phyloP scores from a whole-genome alignment of 2,329 filamentous ascomycete species.

The Microsporum canis region DNA sequence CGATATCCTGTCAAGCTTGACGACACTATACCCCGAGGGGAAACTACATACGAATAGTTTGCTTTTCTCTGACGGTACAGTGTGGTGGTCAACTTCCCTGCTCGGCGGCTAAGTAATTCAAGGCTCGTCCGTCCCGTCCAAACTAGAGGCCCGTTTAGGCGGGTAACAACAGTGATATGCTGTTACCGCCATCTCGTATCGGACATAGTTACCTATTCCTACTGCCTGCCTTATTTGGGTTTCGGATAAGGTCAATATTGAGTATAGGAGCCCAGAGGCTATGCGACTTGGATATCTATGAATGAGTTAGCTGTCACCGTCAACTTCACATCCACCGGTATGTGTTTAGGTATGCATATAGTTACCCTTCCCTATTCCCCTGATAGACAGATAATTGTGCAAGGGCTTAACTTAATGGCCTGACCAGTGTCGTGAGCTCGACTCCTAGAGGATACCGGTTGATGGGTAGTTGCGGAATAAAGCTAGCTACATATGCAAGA shows the following conservation, averaged over 20 bases:
- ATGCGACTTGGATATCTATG: too few species aligned
- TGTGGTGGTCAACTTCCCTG: background rate
- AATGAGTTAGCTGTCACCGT: too few species aligned
- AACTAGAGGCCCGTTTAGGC: background rate
- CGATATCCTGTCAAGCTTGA: background rate
- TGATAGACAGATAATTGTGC: background rate
- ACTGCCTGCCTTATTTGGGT: background rate
- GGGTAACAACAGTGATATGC: background rate
- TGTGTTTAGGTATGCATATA: background rate
- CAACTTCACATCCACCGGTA: too few species aligned
- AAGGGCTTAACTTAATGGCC: conserved; percentile 2
- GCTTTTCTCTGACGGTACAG: background rate
- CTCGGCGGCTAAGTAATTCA: background rate
- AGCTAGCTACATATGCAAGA: background rate
- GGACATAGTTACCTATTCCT: background rate
- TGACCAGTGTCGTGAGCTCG: background rate
- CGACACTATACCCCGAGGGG: background rate
- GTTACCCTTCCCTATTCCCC: background rate
- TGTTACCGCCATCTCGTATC: background rate
- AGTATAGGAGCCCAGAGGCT: background rate
- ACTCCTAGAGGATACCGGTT: conserved; percentile 2
- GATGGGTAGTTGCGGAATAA: conserved; percentile 2
- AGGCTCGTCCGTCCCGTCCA: background rate
- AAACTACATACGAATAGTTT: background rate
- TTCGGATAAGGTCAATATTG: background rate